Base-by-base conservation (phyloP, 163 green algal species). In the Scenedesmus sp. region DNA sequence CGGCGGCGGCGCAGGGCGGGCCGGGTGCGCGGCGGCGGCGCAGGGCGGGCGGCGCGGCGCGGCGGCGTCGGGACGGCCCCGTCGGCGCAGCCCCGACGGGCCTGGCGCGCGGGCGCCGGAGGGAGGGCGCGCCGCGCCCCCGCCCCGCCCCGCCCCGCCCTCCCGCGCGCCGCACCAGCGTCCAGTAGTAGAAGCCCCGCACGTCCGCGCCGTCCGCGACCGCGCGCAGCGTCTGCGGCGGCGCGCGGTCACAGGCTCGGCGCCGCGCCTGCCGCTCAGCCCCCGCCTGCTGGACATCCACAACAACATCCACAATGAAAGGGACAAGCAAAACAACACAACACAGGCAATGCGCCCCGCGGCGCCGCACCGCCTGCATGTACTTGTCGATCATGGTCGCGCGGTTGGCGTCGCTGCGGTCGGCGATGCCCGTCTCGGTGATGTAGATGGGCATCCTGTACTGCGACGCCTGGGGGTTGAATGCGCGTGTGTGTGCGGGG, bases 341-440 rank as follows among this genome's bases (percentile, higher is more conserved):
- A n/a, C 39, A 69, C 31, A 69, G 31, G 14, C 6, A 29, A 11
- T 45, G 6, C 26, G 10, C 6, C 67, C 66, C 7, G 7, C 39
- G 39, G 7, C 39, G 39, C 39, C 50, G 50, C 44, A 85, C 85
- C 80, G 75, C 80, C 15, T 84, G 80, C 50, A 87, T 80, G 67
- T 91, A 91, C 2, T 70, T 51, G 56, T 87, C 79, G 29, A 91
- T 91, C 74, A 87, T 85, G 22, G 76, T 51, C 4, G 69, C 39
- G 6, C 86, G 67, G 36, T 83, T 78, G 34, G 86, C 75, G 65
- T 96, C 93, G 18, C 77, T 75, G 1, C 36, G 62, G 62, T 97
- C 93, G 4, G 92, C 87, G 70, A 94, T 89, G 57, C 93, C 93
- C 0, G 92, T 96, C 83, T 97, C 93, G 10, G 91, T 97, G 81